Base-by-base conservation (phyloP, 2,329 filamentous ascomycete genomes). In the Endoconidiophora laricicola region DNA sequence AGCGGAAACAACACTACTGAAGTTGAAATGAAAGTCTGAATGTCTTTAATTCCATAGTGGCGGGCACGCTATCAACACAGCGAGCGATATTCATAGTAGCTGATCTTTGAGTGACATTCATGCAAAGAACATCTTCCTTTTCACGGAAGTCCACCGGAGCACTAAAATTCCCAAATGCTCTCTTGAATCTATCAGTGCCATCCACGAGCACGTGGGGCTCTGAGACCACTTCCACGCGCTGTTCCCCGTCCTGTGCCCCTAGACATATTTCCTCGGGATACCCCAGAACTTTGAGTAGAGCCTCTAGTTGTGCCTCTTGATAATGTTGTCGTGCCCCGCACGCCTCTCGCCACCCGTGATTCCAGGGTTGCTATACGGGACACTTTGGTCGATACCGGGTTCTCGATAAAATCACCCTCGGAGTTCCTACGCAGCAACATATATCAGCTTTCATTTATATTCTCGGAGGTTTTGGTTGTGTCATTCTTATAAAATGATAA, bases 331-430 rank as follows among this genome's bases (percentile, higher is more conserved):
- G 62, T 57, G 23, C 67, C 68, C 26, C 71, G 67, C 22, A 68
- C 65, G 16, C 40, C 48, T 22, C 52, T 44, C 64, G 68, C 26
- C 57, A 43, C 50, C 60, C 40, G 52, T 6, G 60, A 47, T 44
- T 61, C 67, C 5, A 71, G 62, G 5, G 65, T 67, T 24, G 65
- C 61, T 55, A 69, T 69, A 54, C 67, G 73, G 6, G 67, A 62
- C 4, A 71, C 62, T 57, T 70, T 70, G 12, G 73, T 66, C n/a
- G 68, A 66, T 2, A 73, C 65, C 6, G 87, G 88, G 58, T 94
- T 85, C 33, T 94, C 86, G 50, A 94, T 78, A 60, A 94, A 95
- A 1, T 85, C 86, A 4, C 83, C 93, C 60, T 94, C 87, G 9
- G 86, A 94, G 22, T 88, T 94, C 73, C 84, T 90, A 57, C 3